Base-by-base conservation (phyloP, 768 basidiomycete species). In the Russula ochroleuca region DNA sequence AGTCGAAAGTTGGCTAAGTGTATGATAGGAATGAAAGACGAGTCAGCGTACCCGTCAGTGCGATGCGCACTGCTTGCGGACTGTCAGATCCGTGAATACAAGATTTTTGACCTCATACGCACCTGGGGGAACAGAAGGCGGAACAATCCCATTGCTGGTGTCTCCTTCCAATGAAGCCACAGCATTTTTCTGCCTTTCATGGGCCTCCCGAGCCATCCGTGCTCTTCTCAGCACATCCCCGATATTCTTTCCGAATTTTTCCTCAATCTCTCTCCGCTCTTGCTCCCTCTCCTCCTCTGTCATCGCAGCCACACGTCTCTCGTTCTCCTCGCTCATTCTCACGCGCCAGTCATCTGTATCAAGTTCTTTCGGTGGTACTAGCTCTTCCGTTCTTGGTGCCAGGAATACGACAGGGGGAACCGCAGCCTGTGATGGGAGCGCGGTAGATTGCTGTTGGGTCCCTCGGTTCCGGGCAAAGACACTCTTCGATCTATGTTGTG, bases 221-320 rank as follows among this genome's bases (percentile, higher is more conserved):
- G 83, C 82, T 59, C 78, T 82, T 69, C 75, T 80, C 70, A 95
- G 67, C 3, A 91, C 73, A 50, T 86, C 85, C 3, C 79, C 78
- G 11, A 92, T 78, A 19, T 82, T 84, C 1, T 80, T 76, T 0
- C 92, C 93, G 70, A 95, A 86, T 50, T 82, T 80, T 64, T 90
- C 85, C 31, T 90, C 61, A 47, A 95, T 82, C 65, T 91, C 83
- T 56, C 75, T 75, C 49, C 78, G 77, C 72, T 89, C 92, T 57
- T 81, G 73, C 65, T 86, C 84, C 11, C 85, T 78, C 72, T 94
- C 88, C 17, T 84, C 83, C 13, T 82, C 81, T 2, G 81, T 79
- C 94, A 95, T 95, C 1, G 70, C 72, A 19, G 81, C 82, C 2
- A 95, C 81, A 33, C 75, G 74, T 13, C 75, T 73, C 62, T 81